Evolutionary conservation across 1,284 basidiomycete species (phyloP).

Genomic region (Singerocomus rubriflavus): DNA sequence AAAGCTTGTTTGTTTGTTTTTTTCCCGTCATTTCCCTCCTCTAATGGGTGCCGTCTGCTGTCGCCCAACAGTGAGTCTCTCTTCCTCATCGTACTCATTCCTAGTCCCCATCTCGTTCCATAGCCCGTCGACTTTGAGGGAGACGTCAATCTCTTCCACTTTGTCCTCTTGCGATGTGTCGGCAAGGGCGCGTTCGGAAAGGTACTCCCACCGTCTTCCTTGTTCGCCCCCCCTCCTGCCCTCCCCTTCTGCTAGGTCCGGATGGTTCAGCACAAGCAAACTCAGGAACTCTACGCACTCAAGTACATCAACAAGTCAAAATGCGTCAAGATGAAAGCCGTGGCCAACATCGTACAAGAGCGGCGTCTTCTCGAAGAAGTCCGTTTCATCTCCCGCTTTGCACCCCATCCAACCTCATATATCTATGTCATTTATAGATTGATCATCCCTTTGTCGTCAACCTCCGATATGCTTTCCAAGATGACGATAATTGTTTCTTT

Average conservation of each 20-base stretch:
- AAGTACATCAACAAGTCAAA: constrained; percentile 99
- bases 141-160: constrained; percentile 97
- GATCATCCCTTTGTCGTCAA: constrained; percentile 98
- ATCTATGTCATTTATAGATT: constrained; percentile 51
- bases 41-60: constrained; percentile 83
- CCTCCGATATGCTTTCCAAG: constrained; percentile 96
- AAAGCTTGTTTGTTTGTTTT: constrained; percentile 18
- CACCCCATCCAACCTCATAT: neutral
- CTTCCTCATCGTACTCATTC: neutral
- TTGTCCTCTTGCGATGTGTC: constrained; percentile 89
- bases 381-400: neutral
- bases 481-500: constrained; percentile 99
- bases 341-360: constrained; percentile 96
- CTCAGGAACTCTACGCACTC: constrained; percentile 91
- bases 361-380: constrained; percentile 90
- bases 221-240: constrained; percentile 8
- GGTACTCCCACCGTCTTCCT: constrained; percentile 42
- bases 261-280: constrained; percentile 98
- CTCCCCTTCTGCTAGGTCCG: constrained; percentile 63
- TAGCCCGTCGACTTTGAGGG: constrained; percentile 98
- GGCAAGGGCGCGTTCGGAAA: constrained; percentile 99
- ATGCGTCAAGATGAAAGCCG: constrained; percentile 97
- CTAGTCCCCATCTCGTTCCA: neutral
- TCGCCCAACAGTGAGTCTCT: constrained; percentile 61
- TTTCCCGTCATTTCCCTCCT: constrained; percentile 19